Evolutionary conservation across 2,329 filamentous ascomycete species (phyloP).

Genomic region (Tolypocladium ophioglossoides): DNA sequence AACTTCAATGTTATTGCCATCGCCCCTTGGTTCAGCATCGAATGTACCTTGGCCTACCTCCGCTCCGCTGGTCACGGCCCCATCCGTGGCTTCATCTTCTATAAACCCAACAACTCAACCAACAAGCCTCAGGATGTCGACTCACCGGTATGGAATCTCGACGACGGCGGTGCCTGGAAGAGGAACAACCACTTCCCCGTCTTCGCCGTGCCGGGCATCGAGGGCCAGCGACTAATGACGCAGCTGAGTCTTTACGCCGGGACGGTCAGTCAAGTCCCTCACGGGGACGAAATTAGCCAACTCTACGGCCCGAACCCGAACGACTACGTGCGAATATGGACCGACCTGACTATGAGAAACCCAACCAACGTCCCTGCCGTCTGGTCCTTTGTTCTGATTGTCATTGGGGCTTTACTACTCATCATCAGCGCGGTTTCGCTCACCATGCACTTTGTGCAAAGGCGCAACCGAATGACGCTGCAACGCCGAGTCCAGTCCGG

Average conservation of each 20-base stretch:
- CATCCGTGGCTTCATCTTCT: slow-evolving; percentile 54
- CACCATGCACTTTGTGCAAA: slow-evolving; percentile 69
- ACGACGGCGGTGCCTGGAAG: slow-evolving; percentile 64
- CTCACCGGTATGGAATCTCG: slow-evolving; percentile 58
- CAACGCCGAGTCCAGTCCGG: slow-evolving; percentile 62
- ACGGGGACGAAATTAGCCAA: slow-evolving; percentile 43
- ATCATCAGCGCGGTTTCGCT: slow-evolving; percentile 59
- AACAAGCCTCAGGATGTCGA: slow-evolving; percentile 54
- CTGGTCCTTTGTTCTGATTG: slow-evolving; percentile 68
- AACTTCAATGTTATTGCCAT: slow-evolving; percentile 71
- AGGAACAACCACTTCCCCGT: slow-evolving; percentile 63
- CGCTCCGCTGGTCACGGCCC: slow-evolving; percentile 45
- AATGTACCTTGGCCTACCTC: slow-evolving; percentile 68
- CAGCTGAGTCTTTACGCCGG: slow-evolving; percentile 70
- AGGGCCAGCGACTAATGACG: slow-evolving; percentile 58
- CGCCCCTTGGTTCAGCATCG: slow-evolving; percentile 71
- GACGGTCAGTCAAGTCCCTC: slow-evolving; percentile 52
- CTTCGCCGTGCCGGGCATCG: slow-evolving; percentile 64
- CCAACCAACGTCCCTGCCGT: slow-evolving; percentile 52
- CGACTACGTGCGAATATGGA: slow-evolving; percentile 52
- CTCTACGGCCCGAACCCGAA: slow-evolving; percentile 43
- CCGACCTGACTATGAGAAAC: slow-evolving; percentile 37
- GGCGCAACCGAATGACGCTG: slow-evolving; percentile 55
- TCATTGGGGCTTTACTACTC: slow-evolving; percentile 59
- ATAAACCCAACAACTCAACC: slow-evolving; percentile 44